Base-by-base conservation (phyloP, 2,329 filamentous ascomycete species). In the Mariannaea sp. region DNA sequence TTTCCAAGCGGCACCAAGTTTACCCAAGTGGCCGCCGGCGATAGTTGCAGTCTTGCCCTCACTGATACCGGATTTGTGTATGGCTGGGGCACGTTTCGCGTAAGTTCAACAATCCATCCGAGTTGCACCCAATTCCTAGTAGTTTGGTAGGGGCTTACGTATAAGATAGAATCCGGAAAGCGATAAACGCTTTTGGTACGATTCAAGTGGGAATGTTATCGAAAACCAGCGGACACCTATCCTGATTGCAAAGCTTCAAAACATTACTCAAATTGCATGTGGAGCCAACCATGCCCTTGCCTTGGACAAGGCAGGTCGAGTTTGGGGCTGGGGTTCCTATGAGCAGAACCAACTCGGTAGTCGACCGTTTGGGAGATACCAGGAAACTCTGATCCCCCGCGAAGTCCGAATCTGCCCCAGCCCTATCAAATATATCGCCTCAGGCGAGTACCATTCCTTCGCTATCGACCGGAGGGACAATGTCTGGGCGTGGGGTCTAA, bases 81-180 rank as follows among this genome's bases (percentile, higher is more conserved):
- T 66, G 88, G 87, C 54, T 91, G 89, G 87, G 88, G 89, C 19
- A 88, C 86, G 5, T 92, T 92, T 74, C 75, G 85, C 61, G 81
- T 83, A 75, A 69, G 78, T 72, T 24, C n/a, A n/a, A n/a, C n/a
- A n/a, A n/a, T n/a, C n/a, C n/a, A n/a, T n/a, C n/a, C n/a, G n/a
- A n/a, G n/a, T n/a, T n/a, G n/a, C n/a, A n/a, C n/a, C n/a, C n/a
- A n/a, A n/a, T n/a, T n/a, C n/a, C n/a, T n/a, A n/a, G n/a, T n/a
- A n/a, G n/a, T n/a, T n/a, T n/a, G n/a, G n/a, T n/a, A n/a, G n/a
- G n/a, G n/a, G n/a, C n/a, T n/a, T n/a, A n/a, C n/a, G n/a, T n/a
- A n/a, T n/a, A n/a, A n/a, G n/a, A n/a, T n/a, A n/a, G n/a, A n/a
- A n/a, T n/a, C n/a, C n/a, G n/a, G n/a, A n/a, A n/a, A n/a, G n/a